Percentiles rank a stretch among this genome's conserved stretches.
phyloP scores from a whole-genome alignment of 2,329 filamentous ascomycete species.

The Penicillium digitatum region DNA sequence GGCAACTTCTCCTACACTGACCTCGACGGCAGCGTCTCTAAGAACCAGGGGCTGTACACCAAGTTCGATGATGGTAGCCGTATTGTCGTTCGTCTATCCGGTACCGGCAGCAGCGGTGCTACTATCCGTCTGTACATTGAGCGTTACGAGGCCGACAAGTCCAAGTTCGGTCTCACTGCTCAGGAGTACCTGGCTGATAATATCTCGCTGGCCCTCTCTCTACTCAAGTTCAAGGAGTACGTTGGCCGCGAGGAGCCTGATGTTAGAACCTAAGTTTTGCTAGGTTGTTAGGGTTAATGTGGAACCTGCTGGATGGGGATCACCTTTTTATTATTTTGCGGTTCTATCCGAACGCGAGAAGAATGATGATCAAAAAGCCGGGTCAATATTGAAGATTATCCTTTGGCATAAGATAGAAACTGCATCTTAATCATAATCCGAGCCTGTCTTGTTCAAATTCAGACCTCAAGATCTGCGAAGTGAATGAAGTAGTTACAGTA shows the following conservation, averaged over 20 bases:
- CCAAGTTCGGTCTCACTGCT: constrained; percentile 73
- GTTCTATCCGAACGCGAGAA: constrained; percentile 8
- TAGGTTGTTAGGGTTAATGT: constrained; percentile 7
- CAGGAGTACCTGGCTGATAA: constrained; percentile 93
- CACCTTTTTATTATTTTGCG: constrained; percentile 16
- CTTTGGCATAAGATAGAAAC: neutral
- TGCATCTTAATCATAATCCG: constrained; percentile 1
- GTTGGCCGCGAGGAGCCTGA: constrained; percentile 89
- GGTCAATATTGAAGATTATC: constrained; percentile 5
- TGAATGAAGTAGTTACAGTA: neutral
- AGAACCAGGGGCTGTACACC: constrained; percentile 93
- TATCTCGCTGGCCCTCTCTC: constrained; percentile 74
- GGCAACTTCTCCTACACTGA: constrained; percentile 99
- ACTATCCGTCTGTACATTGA: constrained; percentile 97
- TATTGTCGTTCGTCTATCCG: constrained; percentile 90
- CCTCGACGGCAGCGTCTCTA: constrained; percentile 91
- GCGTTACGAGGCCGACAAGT: constrained; percentile 81
- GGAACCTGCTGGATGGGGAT: constrained; percentile 26
- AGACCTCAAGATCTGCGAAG: neutral
- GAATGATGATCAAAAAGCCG: constrained; percentile 18
- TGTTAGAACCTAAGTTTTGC: constrained; percentile 73
- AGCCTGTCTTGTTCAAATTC: neutral
- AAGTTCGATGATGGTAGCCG: constrained; percentile 92
- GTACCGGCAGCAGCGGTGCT: constrained; percentile 89
- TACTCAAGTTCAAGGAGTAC: constrained; percentile 91